phyloP scores from a whole-genome alignment of 164 flowering plant species.

The Paratinospora sagittata region DNA sequence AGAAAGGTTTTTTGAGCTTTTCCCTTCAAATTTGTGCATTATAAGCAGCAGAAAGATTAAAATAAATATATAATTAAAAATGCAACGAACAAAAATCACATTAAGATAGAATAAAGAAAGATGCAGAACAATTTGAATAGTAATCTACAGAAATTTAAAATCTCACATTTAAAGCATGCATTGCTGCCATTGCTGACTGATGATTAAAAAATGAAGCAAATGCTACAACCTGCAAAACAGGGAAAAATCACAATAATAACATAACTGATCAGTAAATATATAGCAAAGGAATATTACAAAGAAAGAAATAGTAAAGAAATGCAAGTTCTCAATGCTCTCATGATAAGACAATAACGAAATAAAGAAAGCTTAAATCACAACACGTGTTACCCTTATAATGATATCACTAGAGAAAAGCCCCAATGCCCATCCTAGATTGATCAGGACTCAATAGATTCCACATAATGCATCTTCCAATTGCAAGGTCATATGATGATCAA shows the following conservation, averaged over 20 bases:
- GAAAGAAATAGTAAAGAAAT: no score
- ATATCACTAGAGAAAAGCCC: no score
- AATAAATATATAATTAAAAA: no score
- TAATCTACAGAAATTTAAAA: neutral
- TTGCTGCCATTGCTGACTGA: conserved; percentile 61
- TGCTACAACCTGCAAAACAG: conserved; percentile 70
- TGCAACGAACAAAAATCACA: neutral
- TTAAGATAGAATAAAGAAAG: neutral
- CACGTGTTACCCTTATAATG: no score
- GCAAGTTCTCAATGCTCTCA: no score
- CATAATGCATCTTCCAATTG: no score
- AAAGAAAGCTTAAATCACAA: no score
- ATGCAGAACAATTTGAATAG: neutral
- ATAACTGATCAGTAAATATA: neutral
- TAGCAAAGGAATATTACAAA: no score
- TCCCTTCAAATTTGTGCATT: neutral
- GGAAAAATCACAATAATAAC: neutral
- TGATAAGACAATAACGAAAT: no score
- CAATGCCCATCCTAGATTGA: no score
- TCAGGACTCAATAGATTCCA: no score
- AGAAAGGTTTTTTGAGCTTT: conserved; percentile 1
- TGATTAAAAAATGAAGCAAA: conserved; percentile 80
- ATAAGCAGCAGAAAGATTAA: neutral
- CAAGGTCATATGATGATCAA: no score
- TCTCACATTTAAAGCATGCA: conserved; percentile 65